Evolutionary conservation across 208 protist species (phyloP).

Genomic region (Leishmania tarentolae): DNA sequence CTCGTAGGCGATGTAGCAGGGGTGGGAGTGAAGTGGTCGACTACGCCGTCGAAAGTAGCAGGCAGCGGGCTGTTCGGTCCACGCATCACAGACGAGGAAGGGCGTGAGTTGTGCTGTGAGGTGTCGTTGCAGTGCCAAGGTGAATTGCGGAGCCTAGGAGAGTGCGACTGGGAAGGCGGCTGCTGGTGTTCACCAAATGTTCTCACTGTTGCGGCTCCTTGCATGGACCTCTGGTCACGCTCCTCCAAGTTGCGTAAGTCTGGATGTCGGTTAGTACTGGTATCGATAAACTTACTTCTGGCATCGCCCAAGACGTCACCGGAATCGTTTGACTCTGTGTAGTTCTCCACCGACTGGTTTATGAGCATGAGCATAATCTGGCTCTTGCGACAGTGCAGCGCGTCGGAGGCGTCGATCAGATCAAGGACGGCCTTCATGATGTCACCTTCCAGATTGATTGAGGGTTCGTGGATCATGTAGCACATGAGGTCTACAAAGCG

Average conservation of each 20-base stretch:
- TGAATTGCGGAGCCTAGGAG: background rate
- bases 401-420: constrained; percentile 57
- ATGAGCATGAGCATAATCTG: constrained; percentile 86
- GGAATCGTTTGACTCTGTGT: constrained; percentile 13
- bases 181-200: background rate
- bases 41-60: constrained; percentile 23
- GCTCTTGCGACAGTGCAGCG: constrained; percentile 77
- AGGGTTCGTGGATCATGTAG: constrained; percentile 68
- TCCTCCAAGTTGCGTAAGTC: background rate
- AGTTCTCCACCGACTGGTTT: constrained; percentile 47
- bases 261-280: background rate
- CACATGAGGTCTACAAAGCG: constrained; percentile 67
- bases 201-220: background rate
- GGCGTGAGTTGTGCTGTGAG: background rate
- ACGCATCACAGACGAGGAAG: background rate
- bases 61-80: constrained; percentile 5
- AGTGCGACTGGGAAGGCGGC: background rate
- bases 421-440: constrained; percentile 76
- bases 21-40: constrained; percentile 8
- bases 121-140: background rate
- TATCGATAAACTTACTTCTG: background rate
- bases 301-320: background rate
- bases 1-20: constrained; percentile 22
- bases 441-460: constrained; percentile 67
- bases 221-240: background rate